These are phyloP conservation scores for Fusarium agapanthi DNA, from an alignment of 2,329 filamentous ascomycete genomes.

Conservation along the genomic window DNA sequence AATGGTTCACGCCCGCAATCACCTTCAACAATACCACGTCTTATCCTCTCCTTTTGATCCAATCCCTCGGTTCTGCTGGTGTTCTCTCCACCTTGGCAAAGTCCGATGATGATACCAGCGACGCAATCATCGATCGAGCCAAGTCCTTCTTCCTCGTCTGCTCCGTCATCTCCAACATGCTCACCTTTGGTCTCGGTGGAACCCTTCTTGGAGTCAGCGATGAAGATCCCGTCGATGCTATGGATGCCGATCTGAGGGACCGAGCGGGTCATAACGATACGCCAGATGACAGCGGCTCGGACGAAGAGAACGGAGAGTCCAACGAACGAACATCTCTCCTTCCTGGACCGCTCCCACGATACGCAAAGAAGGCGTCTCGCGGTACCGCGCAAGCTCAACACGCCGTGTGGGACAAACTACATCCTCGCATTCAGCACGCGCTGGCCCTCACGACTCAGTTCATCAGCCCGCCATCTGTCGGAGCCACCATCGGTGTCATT, in stretches of 20 bases:
- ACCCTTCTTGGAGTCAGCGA: constrained; percentile 20
- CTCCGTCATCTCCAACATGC: constrained; percentile 30
- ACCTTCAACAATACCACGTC: constrained; percentile 31
- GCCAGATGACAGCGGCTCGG: neutral
- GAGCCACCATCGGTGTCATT: constrained; percentile 7
- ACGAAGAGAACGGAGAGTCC: neutral
- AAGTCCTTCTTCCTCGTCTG: constrained; percentile 30
- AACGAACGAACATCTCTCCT: constrained; percentile 22
- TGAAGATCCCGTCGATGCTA: constrained; percentile 22
- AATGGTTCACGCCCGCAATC: constrained; percentile 27
- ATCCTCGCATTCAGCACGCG: constrained; percentile 4
- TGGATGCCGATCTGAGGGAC: constrained; percentile 15
- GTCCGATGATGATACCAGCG: constrained; percentile 15
- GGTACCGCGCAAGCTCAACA: constrained; percentile 13
- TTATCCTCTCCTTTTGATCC: constrained; percentile 22
- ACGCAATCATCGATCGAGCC: constrained; percentile 18
- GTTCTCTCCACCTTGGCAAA: constrained; percentile 20
- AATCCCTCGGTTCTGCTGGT: constrained; percentile 25
- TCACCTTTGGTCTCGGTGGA: constrained; percentile 25
- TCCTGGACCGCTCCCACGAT: constrained; percentile 13
- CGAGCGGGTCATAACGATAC: constrained; percentile 2
- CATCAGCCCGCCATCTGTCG: constrained; percentile 19
- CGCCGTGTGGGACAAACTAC: constrained; percentile 16
- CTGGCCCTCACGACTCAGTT: constrained; percentile 11
- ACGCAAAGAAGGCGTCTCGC: constrained; percentile 10